Evolutionary conservation across 495 filamentous ascomycete genomes (phyloP).

Genomic region (Penicillium pulvis): DNA sequence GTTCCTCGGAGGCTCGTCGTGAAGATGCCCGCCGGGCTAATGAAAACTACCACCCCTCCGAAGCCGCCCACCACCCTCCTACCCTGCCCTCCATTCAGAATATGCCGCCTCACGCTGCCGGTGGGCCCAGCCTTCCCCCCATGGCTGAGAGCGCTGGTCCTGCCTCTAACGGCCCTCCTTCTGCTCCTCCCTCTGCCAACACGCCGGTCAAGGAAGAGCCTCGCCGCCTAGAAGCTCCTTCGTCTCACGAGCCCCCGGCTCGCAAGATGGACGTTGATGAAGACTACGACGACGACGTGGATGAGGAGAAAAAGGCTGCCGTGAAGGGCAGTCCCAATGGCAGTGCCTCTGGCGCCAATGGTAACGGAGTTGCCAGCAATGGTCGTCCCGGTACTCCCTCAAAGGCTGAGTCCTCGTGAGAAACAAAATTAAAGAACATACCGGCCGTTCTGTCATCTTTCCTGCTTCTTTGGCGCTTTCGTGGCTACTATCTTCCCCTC

Average conservation of each 20-base stretch:
- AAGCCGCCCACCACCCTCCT: conserved; percentile 84
- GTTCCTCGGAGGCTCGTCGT: conserved; percentile 73
- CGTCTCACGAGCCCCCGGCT: conserved; percentile 77
- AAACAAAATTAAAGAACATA: conserved; percentile 15
- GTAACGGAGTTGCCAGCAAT: conserved; percentile 32
- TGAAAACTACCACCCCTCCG: conserved; percentile 84
- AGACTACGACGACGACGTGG: conserved; percentile 86
- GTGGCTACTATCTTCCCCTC: conserved; percentile 17
- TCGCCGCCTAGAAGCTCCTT: conserved; percentile 54
- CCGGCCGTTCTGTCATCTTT: conserved; percentile 3
- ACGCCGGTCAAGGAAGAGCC: conserved; percentile 49
- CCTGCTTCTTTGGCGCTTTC: conserved; percentile 6
- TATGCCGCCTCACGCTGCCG: conserved; percentile 60
- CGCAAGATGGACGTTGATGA: conserved; percentile 98
- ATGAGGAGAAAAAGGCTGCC: conserved; percentile 72
- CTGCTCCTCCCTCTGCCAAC: conserved; percentile 48
- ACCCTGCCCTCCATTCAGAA: conserved; percentile 71
- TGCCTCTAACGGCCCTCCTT: conserved; percentile 60
- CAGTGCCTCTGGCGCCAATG: conserved; percentile 38
- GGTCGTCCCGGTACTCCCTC: conserved; percentile 35
- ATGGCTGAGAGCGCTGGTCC: conserved; percentile 56
- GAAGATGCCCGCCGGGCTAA: conserved; percentile 71
- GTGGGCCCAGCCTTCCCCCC: conserved; percentile 57
- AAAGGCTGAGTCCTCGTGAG: conserved; percentile 38
- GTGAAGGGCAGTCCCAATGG: conserved; percentile 47